Evolutionary conservation across 352 stramenopile species (phyloP).

Genomic region (Pythium sukuiense): DNA sequence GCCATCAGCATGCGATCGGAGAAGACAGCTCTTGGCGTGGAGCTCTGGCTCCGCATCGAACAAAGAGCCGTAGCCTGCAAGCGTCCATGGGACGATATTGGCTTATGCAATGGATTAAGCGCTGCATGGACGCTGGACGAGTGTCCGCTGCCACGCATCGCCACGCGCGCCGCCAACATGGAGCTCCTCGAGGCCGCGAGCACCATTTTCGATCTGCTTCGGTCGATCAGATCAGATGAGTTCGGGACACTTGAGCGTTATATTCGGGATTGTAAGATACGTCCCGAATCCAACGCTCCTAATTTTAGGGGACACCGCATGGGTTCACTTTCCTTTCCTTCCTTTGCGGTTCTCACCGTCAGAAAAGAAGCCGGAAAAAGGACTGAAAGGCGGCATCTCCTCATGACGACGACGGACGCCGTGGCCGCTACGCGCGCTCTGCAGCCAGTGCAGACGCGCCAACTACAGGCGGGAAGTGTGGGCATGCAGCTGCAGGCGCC

Average conservation of each 20-base stretch:
- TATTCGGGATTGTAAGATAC: background rate
- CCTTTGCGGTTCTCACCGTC: conserved; percentile 5
- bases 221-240: background rate
- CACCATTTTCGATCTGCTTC: conserved; percentile 1
- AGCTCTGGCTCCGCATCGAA: background rate
- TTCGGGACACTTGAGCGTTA: background rate
- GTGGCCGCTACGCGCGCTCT: background rate
- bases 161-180: background rate
- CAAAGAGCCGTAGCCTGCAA: background rate
- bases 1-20: conserved; percentile 45
- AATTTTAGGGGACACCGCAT: conserved; percentile 21
- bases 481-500: conserved; percentile 29
- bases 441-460: background rate
- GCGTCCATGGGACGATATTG: background rate
- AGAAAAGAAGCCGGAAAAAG: conserved; percentile 3
- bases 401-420: conserved; percentile 17
- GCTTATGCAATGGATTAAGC: background rate
- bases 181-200: conserved; percentile 1
- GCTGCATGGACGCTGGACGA: background rate
- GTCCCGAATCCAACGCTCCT: background rate
- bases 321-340: conserved; percentile 16
- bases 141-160: background rate
- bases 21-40: background rate
- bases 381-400: background rate
- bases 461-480: background rate